Percentiles rank a stretch among this genome's conserved stretches.
Conservation (phyloP, 148 eudicot genomes). For the Chenopodium album region DNA sequence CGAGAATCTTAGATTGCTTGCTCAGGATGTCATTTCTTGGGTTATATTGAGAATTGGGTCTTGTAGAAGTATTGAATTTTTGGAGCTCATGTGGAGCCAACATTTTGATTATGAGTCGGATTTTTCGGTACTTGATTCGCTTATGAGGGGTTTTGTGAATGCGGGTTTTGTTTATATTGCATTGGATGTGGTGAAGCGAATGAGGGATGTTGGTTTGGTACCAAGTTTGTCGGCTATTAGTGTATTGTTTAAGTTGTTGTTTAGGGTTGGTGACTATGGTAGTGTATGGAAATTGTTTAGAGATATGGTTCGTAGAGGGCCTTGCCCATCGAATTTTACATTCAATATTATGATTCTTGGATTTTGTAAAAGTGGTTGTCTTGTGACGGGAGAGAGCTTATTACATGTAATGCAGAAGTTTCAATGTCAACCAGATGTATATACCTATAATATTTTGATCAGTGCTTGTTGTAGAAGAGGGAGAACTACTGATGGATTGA, state of each 20-base stretch:
- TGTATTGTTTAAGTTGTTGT: slow-evolving; percentile 54
- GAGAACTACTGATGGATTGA: slow-evolving; percentile 51
- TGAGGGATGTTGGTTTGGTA: slow-evolving; percentile 56
- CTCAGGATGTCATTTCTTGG: slow-evolving; percentile 77
- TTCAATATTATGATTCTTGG: slow-evolving; percentile 71
- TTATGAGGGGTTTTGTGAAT: slow-evolving; percentile 73
- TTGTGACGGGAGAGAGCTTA: slow-evolving; percentile 64
- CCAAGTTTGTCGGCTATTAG: slow-evolving; percentile 59
- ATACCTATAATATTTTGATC: slow-evolving; percentile 76
- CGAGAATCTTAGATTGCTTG: slow-evolving; percentile 38
- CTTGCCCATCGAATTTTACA: slow-evolving; percentile 44
- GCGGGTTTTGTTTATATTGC: slow-evolving; percentile 54
- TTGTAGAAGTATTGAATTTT: slow-evolving; percentile 48
- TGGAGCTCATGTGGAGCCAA: slow-evolving; percentile 61
- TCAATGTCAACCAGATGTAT: slow-evolving; percentile 59
- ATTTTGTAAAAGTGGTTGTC: slow-evolving; percentile 64
- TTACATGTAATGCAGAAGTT: slow-evolving; percentile 62
- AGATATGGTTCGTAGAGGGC: slow-evolving; percentile 71
- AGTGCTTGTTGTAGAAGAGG: slow-evolving; percentile 67
- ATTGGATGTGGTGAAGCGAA: slow-evolving; percentile 49
- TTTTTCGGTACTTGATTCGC: slow-evolving; percentile 72
- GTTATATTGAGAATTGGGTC: slow-evolving; percentile 57
- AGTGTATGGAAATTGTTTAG: slow-evolving; percentile 84
- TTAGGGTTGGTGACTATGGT: slow-evolving; percentile 70
- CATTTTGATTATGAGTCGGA: slow-evolving; percentile 48